Conservation (phyloP, 257 asterid genomes). For the Petunia axillaris region DNA sequence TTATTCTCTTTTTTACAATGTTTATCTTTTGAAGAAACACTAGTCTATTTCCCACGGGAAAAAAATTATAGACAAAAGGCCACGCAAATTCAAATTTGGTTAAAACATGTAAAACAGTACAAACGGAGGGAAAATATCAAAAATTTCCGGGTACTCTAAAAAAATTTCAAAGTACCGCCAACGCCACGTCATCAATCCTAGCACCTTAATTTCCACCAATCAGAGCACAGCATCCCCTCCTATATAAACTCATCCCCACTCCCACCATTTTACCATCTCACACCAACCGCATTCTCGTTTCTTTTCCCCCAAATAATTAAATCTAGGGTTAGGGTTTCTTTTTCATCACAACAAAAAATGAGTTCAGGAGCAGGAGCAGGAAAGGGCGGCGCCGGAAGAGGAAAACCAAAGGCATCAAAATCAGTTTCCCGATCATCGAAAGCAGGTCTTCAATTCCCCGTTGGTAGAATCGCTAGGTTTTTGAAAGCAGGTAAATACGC, state of each 20-base stretch:
- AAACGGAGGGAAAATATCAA: background rate
- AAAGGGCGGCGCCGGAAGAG: slow-evolving; percentile 30
- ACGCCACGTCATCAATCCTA: slow-evolving; percentile 4
- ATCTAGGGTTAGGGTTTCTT: slow-evolving; percentile 20
- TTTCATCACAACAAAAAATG: background rate
- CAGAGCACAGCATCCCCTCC: background rate
- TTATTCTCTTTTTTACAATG: too few species aligned
- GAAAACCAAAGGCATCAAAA: slow-evolving; percentile 27
- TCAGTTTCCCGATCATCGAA: slow-evolving; percentile 32
- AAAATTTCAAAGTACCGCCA: background rate
- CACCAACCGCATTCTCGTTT: background rate
- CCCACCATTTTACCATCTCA: background rate
- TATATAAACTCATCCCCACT: background rate
- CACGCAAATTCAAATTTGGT: too few species aligned
- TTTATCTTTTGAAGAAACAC: too few species aligned
- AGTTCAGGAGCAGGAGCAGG: slow-evolving; percentile 30
- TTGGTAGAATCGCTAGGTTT: slow-evolving; percentile 29
- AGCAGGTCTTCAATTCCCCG: slow-evolving; percentile 32
- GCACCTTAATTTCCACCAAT: background rate
- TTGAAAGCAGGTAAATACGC: slow-evolving; percentile 30
- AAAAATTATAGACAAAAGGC: too few species aligned
- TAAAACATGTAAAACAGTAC: too few species aligned
- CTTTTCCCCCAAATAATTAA: too few species aligned
- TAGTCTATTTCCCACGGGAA: too few species aligned
- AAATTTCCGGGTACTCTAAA: slow-evolving; percentile 7